phyloP scores from a whole-genome alignment of 2,329 filamentous ascomycete genomes.

The Fusarium phyllophilum region DNA sequence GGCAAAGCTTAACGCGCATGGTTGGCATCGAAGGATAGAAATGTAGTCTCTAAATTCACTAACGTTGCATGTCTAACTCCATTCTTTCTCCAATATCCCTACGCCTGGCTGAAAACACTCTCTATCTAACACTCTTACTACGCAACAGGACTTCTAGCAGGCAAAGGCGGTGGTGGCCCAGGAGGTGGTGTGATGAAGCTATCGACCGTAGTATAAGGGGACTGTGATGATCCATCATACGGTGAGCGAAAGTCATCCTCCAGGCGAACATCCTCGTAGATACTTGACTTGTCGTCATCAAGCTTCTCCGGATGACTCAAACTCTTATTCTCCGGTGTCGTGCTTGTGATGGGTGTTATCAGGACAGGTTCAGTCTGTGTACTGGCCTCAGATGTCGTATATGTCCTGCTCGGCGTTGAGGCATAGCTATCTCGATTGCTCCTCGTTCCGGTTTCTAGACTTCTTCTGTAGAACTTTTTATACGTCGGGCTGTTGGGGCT shows the following conservation, averaged over 20 bases:
- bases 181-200: constrained; percentile 6
- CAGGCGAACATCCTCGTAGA: constrained; percentile 26
- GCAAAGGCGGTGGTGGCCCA: constrained; percentile 21
- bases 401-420: constrained; percentile 30
- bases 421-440: constrained; percentile 37
- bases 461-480: constrained; percentile 48
- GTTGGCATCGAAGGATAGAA: not conserved
- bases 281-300: constrained; percentile 9
- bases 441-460: constrained; percentile 32
- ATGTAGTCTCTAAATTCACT: not conserved
- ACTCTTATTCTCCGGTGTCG: constrained; percentile 1
- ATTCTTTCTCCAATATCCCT: not conserved
- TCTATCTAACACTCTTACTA: not conserved
- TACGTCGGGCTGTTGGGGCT: constrained; percentile 51
- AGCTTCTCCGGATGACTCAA: not conserved
- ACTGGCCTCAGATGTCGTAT: constrained; percentile 40
- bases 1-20: not conserved
- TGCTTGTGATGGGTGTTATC: constrained; percentile 7
- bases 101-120: not conserved
- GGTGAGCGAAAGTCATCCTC: not conserved
- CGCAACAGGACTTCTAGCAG: constrained; percentile 3
- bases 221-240: not conserved
- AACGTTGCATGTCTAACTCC: not conserved
- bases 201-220: not conserved
- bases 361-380: constrained; percentile 44